These are phyloP conservation scores for Sporothrix pseudoabietina DNA, from an alignment of 2,329 filamentous ascomycete genomes.

Conservation along the genomic window DNA sequence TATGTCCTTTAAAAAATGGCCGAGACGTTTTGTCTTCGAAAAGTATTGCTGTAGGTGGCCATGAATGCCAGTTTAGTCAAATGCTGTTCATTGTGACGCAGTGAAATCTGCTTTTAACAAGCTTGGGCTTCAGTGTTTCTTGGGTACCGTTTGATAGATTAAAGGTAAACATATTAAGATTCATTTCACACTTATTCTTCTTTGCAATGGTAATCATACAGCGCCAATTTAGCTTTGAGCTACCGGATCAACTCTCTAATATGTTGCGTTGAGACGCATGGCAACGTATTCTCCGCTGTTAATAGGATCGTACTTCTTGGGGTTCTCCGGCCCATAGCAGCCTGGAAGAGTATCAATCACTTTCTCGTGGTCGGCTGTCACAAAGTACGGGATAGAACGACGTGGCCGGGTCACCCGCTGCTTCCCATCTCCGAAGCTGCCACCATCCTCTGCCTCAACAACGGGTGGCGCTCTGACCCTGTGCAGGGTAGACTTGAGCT, in stretches of 20 bases:
- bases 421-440: slow-evolving; percentile 26
- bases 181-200: no score
- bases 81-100: no score
- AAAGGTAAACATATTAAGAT: no score
- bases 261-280: slow-evolving; percentile 33
- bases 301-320: slow-evolving; percentile 52
- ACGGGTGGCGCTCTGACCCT: slow-evolving; percentile 32
- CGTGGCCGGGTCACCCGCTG: slow-evolving; percentile 46
- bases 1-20: no score
- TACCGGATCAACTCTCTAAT: neutral
- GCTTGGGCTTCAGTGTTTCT: no score
- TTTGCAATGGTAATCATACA: no score
- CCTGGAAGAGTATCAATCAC: slow-evolving; percentile 55
- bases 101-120: no score
- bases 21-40: no score
- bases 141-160: no score
- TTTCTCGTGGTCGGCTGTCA: slow-evolving; percentile 51
- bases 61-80: no score
- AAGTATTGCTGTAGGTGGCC: no score
- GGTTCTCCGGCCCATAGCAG: slow-evolving; percentile 46
- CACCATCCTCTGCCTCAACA: slow-evolving; percentile 37
- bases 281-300: slow-evolving; percentile 38
- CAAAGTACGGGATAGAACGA: slow-evolving; percentile 64
- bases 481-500: slow-evolving; percentile 33
- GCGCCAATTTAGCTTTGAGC: no score